A percentile compares a stretch with the other conserved stretches of the same genome.
Conservation (phyloP, 2,329 filamentous ascomycete species). For the Epicoccum nigrum region DNA sequence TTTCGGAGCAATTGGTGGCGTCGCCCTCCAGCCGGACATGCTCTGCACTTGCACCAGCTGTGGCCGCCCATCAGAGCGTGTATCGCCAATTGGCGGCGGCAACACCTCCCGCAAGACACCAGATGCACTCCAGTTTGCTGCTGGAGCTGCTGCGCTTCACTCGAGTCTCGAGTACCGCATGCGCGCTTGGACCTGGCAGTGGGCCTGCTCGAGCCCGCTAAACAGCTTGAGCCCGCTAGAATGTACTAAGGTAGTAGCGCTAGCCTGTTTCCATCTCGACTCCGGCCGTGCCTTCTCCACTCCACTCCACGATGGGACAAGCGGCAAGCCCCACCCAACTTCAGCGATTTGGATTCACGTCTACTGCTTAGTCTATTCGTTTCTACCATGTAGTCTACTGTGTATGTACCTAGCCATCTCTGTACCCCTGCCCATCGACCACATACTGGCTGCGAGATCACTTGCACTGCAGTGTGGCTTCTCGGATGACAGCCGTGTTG, state of each 20-base stretch:
- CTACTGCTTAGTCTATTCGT: constrained; percentile 25
- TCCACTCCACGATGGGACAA: background rate
- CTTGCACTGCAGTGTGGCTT: background rate
- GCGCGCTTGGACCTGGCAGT: background rate
- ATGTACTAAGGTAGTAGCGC: background rate
- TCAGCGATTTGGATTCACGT: too few relatives aligned
- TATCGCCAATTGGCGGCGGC: too few relatives aligned
- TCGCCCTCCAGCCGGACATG: background rate
- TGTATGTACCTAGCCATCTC: too few relatives aligned
- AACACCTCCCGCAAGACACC: too few relatives aligned
- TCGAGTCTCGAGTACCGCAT: too few relatives aligned
- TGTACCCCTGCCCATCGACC: too few relatives aligned
- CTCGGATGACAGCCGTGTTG: background rate
- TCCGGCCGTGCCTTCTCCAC: constrained; percentile 12
- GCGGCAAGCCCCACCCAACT: too few relatives aligned
- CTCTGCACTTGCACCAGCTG: background rate
- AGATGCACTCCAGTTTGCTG: too few relatives aligned
- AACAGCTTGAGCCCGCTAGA: background rate
- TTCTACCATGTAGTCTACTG: background rate
- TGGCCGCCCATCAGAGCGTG: background rate
- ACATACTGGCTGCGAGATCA: too few relatives aligned
- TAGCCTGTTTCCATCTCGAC: constrained; percentile 1
- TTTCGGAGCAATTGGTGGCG: constrained; percentile 1
- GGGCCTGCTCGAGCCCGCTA: too few relatives aligned
- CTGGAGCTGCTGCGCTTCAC: background rate